phyloP scores from a whole-genome alignment of 1,284 basidiomycete genomes.

The Cutaneotrichosporon sp. region DNA sequence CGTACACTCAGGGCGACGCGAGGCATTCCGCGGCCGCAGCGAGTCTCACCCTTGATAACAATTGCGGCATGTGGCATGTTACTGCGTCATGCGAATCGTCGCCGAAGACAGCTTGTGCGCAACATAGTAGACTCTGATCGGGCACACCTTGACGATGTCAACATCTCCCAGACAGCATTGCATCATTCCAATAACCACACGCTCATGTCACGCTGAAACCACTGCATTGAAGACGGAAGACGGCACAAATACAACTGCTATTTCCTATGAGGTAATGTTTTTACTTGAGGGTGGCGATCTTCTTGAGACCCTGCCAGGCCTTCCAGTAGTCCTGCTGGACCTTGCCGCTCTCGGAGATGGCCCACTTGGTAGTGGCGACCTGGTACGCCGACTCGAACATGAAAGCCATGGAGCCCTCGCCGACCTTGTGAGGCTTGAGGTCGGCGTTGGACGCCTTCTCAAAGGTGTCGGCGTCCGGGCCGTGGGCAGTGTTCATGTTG shows the following conservation, averaged over 20 bases:
- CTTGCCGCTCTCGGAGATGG: constrained; percentile 28
- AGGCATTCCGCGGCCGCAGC: too few relatives aligned
- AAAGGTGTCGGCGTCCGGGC: constrained; percentile 22
- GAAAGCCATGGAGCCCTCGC: constrained; percentile 28
- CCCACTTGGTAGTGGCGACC: constrained; percentile 29
- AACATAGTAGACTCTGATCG: too few relatives aligned
- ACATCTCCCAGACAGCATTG: too few relatives aligned
- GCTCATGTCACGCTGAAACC: too few relatives aligned
- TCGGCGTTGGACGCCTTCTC: constrained; percentile 12
- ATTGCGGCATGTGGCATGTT: too few relatives aligned
- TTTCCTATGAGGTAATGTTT: neutral
- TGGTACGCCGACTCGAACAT: constrained; percentile 36
- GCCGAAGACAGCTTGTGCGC: too few relatives aligned
- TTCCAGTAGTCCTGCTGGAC: constrained; percentile 27
- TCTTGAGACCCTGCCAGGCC: constrained; percentile 11
- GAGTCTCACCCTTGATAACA: too few relatives aligned
- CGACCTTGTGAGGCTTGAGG: constrained; percentile 22
- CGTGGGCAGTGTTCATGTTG: constrained; percentile 34
- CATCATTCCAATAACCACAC: too few relatives aligned
- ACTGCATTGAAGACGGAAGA: too few relatives aligned
- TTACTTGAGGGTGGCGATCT: neutral
- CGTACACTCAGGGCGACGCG: too few relatives aligned
- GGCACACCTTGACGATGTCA: too few relatives aligned
- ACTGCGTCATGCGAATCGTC: too few relatives aligned
- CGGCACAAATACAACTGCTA: neutral